Base-by-base conservation (phyloP, 2,329 filamentous ascomycete genomes). In the Parasarocladium wereldwijsianum region DNA sequence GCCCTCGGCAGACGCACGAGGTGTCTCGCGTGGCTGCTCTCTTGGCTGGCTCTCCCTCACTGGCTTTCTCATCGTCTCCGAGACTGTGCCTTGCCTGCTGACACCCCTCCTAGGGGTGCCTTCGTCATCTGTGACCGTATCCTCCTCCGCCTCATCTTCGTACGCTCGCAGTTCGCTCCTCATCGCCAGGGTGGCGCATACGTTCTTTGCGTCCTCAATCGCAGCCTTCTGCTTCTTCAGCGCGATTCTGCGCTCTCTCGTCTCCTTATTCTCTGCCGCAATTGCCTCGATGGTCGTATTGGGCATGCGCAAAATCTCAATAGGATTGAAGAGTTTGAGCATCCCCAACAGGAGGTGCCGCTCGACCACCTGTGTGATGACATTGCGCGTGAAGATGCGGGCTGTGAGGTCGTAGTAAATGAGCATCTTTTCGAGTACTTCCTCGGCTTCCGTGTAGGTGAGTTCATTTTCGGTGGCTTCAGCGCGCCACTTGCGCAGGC, bases 391-490 rank as follows among this genome's bases (percentile, higher is more conserved):
- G 34, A 65, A 66, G 28, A 59, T 61, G 41, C 63, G 60, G 6
- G 60, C 59, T 3, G 62, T 62, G 7, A 66, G 53, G 22, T 66
- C 62, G 36, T 66, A 66, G 48, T 63, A 66, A 36, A 66, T 66
- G 31, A 66, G 50, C 63, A 66, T 66, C 51, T 66, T 66, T 43
- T 66, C 63, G 16, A 66, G 40, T 0, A 66, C 62, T 42, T 66
- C 62, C 34, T 66, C 60, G 0, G 63, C 62, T 34, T 66, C 62
- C 3, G 55, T 58, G 38, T 62, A 66, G 0, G 51, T 53, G 16
- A 54, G 57, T 1, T 59, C 61, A 6, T 64, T 54, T 35, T 55
- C 46, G 1, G 54, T 55, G 1, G 51, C 45, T 6, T 55, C 46
- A 0, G 48, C 47, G 5, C 63, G 59, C 62, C 62, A 66, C 32